Evolutionary conservation across 768 basidiomycete genomes (phyloP).

Genomic region (Exidia glandulosa): DNA sequence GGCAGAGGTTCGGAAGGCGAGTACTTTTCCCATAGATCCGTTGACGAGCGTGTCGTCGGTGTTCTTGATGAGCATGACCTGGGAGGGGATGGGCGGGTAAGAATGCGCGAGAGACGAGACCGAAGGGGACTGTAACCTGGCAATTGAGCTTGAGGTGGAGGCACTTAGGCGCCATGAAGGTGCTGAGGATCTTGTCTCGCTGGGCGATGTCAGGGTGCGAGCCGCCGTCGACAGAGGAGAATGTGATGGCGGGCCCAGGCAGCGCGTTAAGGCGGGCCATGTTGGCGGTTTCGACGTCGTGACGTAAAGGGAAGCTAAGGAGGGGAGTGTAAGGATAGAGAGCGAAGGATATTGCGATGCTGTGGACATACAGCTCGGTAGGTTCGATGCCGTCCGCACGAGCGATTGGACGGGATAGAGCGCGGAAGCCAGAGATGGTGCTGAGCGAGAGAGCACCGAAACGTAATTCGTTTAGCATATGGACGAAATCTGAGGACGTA

Average conservation of each 20-base stretch:
- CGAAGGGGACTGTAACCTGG: slow-evolving; percentile 60
- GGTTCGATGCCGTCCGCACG: slow-evolving; percentile 71
- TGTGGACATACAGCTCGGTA: slow-evolving; percentile 54
- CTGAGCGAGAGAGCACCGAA: slow-evolving; percentile 47
- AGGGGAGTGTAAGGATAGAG: not conserved
- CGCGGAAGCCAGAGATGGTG: slow-evolving; percentile 39
- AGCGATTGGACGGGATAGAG: slow-evolving; percentile 41
- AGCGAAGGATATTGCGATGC: too few species aligned
- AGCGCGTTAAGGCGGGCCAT: slow-evolving; percentile 27
- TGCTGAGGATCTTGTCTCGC: slow-evolving; percentile 37
- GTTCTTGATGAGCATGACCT: slow-evolving; percentile 35
- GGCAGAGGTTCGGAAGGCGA: slow-evolving; percentile 21
- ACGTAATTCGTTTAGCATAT: slow-evolving; percentile 83
- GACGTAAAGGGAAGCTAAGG: slow-evolving; percentile 55
- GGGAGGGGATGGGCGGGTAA: not conserved
- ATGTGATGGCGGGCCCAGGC: slow-evolving; percentile 19
- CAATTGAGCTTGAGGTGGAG: slow-evolving; percentile 62
- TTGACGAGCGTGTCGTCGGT: slow-evolving; percentile 34
- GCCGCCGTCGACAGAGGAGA: slow-evolving; percentile 33
- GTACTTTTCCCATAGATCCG: slow-evolving; percentile 31
- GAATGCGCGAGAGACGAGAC: not conserved
- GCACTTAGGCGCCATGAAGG: slow-evolving; percentile 40
- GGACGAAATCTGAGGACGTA: slow-evolving; percentile 46
- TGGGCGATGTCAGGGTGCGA: slow-evolving; percentile 35
- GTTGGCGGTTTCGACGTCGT: slow-evolving; percentile 68